These are phyloP conservation scores for Orobanche coerulescens DNA, from an alignment of 257 asterid genomes.

Conservation along the genomic window DNA sequence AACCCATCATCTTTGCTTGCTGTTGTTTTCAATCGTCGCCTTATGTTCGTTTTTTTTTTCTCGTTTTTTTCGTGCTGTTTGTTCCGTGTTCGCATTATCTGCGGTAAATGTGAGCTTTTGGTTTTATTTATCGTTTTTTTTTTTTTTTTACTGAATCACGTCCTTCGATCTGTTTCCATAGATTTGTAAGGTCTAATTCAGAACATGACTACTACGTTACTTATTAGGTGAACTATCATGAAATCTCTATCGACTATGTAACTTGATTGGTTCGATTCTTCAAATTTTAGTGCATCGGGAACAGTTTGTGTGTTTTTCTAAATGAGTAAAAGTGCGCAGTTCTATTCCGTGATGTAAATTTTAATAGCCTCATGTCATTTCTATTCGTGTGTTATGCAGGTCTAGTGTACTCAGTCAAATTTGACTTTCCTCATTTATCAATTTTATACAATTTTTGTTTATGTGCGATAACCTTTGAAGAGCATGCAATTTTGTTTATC, in stretches of 20 bases:
- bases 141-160: not conserved
- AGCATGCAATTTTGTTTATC: not conserved
- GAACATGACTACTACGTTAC: not conserved
- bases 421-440: not conserved
- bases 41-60: too few species aligned
- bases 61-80: constrained; percentile 1
- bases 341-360: not conserved
- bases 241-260: too few species aligned
- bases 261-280: too few species aligned
- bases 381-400: not conserved
- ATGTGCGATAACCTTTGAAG: not conserved
- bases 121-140: not conserved
- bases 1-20: not conserved
- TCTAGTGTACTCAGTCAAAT: not conserved
- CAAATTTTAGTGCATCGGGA: too few species aligned
- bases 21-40: too few species aligned
- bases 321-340: not conserved
- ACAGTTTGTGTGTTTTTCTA: too few species aligned
- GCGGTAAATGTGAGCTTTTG: not conserved
- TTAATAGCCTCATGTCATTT: not conserved
- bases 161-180: not conserved
- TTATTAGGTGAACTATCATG: too few species aligned
- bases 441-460: not conserved
- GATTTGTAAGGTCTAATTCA: not conserved
- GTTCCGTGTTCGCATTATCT: not conserved